Percentiles rank a stretch among this genome's conserved stretches.
phyloP scores from a whole-genome alignment of 2,329 filamentous ascomycete genomes.

The Chaetomium olivaceum region DNA sequence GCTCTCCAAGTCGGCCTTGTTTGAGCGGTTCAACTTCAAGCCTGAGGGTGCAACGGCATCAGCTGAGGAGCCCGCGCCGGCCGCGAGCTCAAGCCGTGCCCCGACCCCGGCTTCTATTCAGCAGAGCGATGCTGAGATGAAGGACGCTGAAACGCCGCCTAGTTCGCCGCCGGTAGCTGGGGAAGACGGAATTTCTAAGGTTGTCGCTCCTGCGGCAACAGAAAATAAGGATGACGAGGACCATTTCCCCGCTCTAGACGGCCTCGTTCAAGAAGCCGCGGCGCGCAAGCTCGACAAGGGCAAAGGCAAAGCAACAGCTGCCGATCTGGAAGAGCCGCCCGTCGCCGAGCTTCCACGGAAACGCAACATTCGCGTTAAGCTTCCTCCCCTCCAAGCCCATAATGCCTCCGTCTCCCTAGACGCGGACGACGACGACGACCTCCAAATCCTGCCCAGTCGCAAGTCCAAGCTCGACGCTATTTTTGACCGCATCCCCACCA shows the following conservation, averaged over 20 bases:
- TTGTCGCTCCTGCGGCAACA: conserved; percentile 26
- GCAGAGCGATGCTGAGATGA: conserved; percentile 54
- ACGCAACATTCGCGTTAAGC: conserved; percentile 53
- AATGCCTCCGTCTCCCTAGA: conserved; percentile 40
- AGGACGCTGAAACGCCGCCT: conserved; percentile 63
- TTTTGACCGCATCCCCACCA: conserved; percentile 68
- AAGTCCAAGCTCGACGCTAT: conserved; percentile 60
- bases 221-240: conserved; percentile 28
- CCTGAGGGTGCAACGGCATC: conserved; percentile 40
- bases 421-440: conserved; percentile 51
- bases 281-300: conserved; percentile 52
- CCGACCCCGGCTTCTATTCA: conserved; percentile 47
- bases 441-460: conserved; percentile 60
- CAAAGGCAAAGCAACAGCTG: conserved; percentile 57
- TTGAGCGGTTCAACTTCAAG: conserved; percentile 80
- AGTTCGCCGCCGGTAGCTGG: conserved; percentile 62
- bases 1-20: conserved; percentile 77
- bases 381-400: conserved; percentile 46
- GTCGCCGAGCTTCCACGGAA: conserved; percentile 36
- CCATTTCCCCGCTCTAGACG: conserved; percentile 44
- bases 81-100: conserved; percentile 58
- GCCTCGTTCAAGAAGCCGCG: conserved; percentile 38
- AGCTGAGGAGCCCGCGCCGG: conserved; percentile 41
- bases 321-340: conserved; percentile 35
- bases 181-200: conserved; percentile 17